Evolutionary conservation across 176 grass and related monocot species (phyloP), one percentile per base, ranked within the genome.

Genomic region (Phyllostachys edulis): DNA sequence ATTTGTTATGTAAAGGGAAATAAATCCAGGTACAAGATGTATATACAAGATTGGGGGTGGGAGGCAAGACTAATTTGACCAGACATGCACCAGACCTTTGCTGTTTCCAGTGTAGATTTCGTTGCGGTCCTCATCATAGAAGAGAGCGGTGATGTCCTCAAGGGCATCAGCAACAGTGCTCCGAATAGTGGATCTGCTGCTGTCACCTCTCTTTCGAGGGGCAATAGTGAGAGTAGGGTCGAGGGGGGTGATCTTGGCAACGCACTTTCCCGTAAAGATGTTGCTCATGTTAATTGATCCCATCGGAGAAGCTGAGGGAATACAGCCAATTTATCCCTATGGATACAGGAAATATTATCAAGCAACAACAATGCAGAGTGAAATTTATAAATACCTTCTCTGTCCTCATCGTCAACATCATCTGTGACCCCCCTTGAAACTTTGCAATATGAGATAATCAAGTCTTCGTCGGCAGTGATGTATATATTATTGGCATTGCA

Each of bases 261-360:
- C 44, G 1, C 92, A 94, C 81, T 92, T 94, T 3, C 92, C 89
- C 7, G 88, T 92, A 61, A 92, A 91, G 85, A 94, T 94, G 87
- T 92, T 83, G 81, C 89, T 90, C 87, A 94, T 92, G 74, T 94
- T 90, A 77, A 94, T 94, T 29, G 92, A 94, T 44, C 89, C 92
- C 62, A 85, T 39, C 3, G 67, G 24, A 10, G 60, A 13, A 84
- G 15, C 92, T 94, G 87, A 26, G 7, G 44, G 41, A 47, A 71
- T 36, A 57, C 49, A 34, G 46, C 74, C 16, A 63, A 18, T 18
- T 78, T 80, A n/a, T n/a, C n/a, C n/a, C n/a, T n/a, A 47, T 18
- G 5, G 24, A 10, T 44, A 73, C 5, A 69, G 4, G 14, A 32
- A 41, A 11, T 49, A 73, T 12, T 15, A 63, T 8, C 67, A 70